phyloP scores from a whole-genome alignment of 306 rosid species.

The Geum urbanum region DNA sequence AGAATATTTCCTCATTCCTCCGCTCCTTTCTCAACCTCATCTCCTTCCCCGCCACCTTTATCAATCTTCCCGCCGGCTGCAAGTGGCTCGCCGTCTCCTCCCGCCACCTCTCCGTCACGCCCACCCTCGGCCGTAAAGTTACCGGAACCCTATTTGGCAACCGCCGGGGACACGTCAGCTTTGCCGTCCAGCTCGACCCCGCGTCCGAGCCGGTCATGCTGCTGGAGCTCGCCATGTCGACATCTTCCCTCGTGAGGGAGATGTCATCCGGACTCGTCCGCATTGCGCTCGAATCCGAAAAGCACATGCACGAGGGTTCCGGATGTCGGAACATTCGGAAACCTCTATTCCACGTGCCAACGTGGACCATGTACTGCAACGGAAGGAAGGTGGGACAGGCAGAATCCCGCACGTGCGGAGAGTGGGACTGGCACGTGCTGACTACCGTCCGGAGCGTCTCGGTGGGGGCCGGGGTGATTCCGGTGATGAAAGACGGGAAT shows the following conservation, averaged over 20 bases:
- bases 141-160: constrained; percentile 91
- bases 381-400: constrained; percentile 76
- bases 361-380: constrained; percentile 87
- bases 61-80: constrained; percentile 25
- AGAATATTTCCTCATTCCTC: constrained; percentile 41
- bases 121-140: constrained; percentile 54
- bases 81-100: constrained; percentile 67
- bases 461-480: constrained; percentile 88
- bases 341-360: constrained; percentile 57
- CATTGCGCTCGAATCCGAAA: constrained; percentile 73
- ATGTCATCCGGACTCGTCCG: constrained; percentile 94
- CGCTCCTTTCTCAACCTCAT: constrained; percentile 49
- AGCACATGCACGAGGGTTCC: constrained; percentile 14
- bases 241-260: constrained; percentile 71
- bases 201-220: constrained; percentile 57
- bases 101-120: constrained; percentile 41
- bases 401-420: constrained; percentile 58
- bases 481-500: constrained; percentile 46
- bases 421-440: constrained; percentile 62
- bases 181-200: constrained; percentile 81
- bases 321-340: constrained; percentile 17
- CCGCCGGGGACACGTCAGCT: constrained; percentile 83
- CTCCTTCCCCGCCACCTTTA: constrained; percentile 4
- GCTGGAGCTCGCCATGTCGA: constrained; percentile 76
- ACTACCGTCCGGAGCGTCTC: constrained; percentile 71